phyloP scores from a whole-genome alignment of 2,329 filamentous ascomycete genomes.

The Sclerotinia borealis region DNA sequence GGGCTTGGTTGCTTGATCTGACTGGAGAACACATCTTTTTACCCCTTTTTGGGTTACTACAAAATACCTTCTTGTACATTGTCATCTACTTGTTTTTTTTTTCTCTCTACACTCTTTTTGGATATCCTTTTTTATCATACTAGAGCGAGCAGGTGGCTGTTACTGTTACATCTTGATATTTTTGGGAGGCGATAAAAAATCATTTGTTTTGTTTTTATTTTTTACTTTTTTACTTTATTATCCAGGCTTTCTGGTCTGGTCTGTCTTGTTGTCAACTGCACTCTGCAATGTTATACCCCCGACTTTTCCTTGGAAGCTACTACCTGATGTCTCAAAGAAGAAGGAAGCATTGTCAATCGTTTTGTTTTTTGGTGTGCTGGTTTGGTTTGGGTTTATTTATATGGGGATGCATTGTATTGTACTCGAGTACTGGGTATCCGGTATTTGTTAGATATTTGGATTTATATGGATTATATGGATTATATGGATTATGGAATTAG shows the following conservation, averaged over 20 bases:
- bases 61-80: constrained; percentile 7
- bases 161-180: background rate
- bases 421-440: too few species aligned
- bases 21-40: background rate
- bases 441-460: background rate
- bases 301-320: background rate
- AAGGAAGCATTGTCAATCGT: background rate
- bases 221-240: background rate
- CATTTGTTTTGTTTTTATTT: background rate
- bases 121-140: background rate
- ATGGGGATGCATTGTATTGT: background rate
- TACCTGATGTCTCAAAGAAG: too few species aligned
- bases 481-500: background rate
- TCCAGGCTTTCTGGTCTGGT: background rate
- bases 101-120: constrained; percentile 5
- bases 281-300: constrained; percentile 1
- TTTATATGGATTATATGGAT: background rate
- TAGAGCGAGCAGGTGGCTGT: background rate
- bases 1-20: background rate
- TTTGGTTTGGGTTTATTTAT: background rate
- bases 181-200: background rate
- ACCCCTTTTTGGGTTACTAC: background rate
- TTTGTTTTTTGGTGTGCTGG: too few species aligned
- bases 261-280: background rate
- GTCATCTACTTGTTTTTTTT: background rate